A percentile compares a stretch with the other conserved stretches of the same genome.
phyloP scores from a whole-genome alignment of 2,329 filamentous ascomycete species.

The Seiridium unicorne region DNA sequence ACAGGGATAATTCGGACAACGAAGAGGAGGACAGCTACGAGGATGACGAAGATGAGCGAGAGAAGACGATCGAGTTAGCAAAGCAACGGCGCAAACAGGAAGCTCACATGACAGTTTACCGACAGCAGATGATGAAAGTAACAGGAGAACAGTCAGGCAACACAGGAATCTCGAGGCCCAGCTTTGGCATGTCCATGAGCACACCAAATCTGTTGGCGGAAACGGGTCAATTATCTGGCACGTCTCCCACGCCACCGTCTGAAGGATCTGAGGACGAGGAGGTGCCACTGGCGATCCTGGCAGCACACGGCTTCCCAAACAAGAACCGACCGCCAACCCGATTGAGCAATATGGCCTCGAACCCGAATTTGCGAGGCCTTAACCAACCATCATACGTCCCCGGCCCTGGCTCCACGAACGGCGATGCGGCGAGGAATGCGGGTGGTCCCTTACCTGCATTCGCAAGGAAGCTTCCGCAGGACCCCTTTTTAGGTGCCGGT shows the following conservation, averaged over 20 bases:
- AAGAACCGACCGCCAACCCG: conserved; percentile 73
- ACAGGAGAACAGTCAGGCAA: conserved; percentile 67
- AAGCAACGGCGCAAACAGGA: conserved; percentile 85
- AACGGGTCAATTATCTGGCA: conserved; percentile 27
- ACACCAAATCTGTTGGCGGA: conserved; percentile 55
- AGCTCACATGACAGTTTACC: conserved; percentile 84
- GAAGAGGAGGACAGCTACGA: conserved; percentile 53
- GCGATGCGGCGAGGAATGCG: conserved; percentile 38
- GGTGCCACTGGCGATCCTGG: conserved; percentile 79
- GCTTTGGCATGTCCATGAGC: conserved; percentile 57
- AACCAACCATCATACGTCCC: conserved; percentile 43
- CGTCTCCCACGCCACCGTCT: conserved; percentile 35
- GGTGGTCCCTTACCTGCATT: conserved; percentile 70
- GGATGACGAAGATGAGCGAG: conserved; percentile 70
- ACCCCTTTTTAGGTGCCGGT: conserved; percentile 80
- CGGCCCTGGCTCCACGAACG: conserved; percentile 56
- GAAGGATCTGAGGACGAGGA: conserved; percentile 79
- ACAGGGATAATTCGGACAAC: conserved; percentile 38
- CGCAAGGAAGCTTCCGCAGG: conserved; percentile 76
- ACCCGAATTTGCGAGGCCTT: conserved; percentile 67
- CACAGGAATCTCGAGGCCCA: conserved; percentile 42
- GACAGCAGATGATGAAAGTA: conserved; percentile 96
- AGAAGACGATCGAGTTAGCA: conserved; percentile 70
- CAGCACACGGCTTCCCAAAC: conserved; percentile 84
- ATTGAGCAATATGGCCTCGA: conserved; percentile 63